Evolutionary conservation across 306 rosid species (phyloP), one percentile per base, ranked within the genome.

Genomic region (Citrullus amarus): DNA sequence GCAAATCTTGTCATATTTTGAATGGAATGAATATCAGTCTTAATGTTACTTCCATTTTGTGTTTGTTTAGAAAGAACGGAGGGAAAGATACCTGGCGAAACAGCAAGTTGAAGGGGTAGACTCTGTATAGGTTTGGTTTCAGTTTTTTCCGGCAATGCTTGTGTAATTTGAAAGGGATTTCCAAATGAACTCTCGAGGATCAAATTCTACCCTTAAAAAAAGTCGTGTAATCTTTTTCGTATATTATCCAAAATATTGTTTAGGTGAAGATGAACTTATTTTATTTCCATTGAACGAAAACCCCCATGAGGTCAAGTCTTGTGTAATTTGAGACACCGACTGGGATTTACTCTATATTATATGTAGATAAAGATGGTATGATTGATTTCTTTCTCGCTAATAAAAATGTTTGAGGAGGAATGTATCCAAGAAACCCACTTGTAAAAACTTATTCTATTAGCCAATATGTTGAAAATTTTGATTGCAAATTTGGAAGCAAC

Each of bases 31-130:
- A 18, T 17, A 20, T 18, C 55, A 71, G 69, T 38, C 50, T 22
- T 67, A 60, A 70, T 85, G 8, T 51, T 6, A 4, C 68, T 63
- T 71, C 6, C 18, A 30, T 56, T 34, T 79, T 68, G 61, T 51
- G 60, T 82, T 60, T 56, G 16, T 87, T 7, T 84, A 92, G 98
- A 95, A 95, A 85, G 98, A 95, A 88, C 87, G 98, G 81, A 85
- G 98, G 90, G 98, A 92, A 88, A 86, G 96, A 86, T 95, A 95
- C 68, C 97, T 95, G 16, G 98, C 98, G 9, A 87, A 83, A 80
- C 98, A 92, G 86, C 97, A 89, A 85, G 96, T 83, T 53, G 98
- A 89, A 77, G 91, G 87, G 77, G 88, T 87, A 79, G 97, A 88
- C 80, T 92, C 97, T 32, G 88, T 85, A 83, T 92, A 88, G 86